Conservation (phyloP, 345 rosid genomes). For the Arabis hirsuta region DNA sequence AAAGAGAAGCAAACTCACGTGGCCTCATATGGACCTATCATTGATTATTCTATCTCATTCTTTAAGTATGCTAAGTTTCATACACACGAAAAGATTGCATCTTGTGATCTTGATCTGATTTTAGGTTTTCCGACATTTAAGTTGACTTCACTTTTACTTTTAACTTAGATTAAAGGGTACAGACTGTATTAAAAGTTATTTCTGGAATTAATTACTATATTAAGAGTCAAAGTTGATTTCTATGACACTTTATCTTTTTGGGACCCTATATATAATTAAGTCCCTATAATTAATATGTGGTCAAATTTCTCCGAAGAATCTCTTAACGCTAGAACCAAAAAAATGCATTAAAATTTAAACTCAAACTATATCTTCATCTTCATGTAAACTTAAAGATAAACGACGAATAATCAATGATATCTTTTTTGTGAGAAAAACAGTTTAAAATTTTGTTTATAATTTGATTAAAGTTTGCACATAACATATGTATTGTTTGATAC, state of each 20-base stretch:
- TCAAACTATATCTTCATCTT: not conserved
- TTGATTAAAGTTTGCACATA: no score
- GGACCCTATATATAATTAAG: not conserved
- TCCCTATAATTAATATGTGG: not conserved
- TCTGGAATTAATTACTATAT: slow-evolving; percentile 11
- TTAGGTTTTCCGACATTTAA: not conserved
- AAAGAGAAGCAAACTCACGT: slow-evolving; percentile 19
- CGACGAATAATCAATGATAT: not conserved
- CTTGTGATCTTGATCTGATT: slow-evolving; percentile 12
- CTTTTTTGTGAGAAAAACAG: no score
- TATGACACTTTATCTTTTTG: not conserved
- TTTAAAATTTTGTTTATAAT: no score
- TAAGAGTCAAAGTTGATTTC: not conserved
- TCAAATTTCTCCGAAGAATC: slow-evolving; percentile 1
- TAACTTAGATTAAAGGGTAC: slow-evolving; percentile 11
- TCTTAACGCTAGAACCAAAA: not conserved
- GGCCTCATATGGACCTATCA: slow-evolving; percentile 21
- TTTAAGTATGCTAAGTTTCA: slow-evolving; percentile 15
- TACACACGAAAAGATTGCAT: slow-evolving; percentile 24
- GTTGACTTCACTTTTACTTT: slow-evolving; percentile 20
- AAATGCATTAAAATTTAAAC: not conserved
- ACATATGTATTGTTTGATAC: no score
- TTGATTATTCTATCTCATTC: slow-evolving; percentile 5
- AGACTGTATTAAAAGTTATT: slow-evolving; percentile 14
- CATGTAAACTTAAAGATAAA: not conserved